These are phyloP conservation scores for Ettlia oleoabundans DNA, from an alignment of 139 green algal genomes.

Conservation along the genomic window DNA sequence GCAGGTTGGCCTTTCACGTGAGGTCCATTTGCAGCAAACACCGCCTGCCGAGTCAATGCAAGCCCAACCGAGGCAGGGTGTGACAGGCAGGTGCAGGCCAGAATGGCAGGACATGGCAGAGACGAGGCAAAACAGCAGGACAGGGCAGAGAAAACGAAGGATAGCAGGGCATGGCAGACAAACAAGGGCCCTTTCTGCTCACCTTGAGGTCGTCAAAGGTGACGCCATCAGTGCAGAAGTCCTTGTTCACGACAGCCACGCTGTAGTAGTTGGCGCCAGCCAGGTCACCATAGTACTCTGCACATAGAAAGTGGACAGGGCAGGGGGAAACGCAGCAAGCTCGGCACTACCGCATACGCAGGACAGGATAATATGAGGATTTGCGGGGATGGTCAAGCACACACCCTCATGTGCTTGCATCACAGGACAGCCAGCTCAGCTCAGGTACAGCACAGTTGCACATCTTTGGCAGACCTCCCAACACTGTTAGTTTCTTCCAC, in stretches of 20 bases:
- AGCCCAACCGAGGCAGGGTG: too few relatives aligned
- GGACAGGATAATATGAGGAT: too few relatives aligned
- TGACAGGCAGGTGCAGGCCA: too few relatives aligned
- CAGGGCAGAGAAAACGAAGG: neutral
- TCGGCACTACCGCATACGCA: neutral
- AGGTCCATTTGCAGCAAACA: too few relatives aligned
- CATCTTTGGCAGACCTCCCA: too few relatives aligned
- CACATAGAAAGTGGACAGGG: neutral
- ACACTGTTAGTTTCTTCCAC: too few relatives aligned
- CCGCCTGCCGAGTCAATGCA: too few relatives aligned
- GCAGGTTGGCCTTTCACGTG: too few relatives aligned
- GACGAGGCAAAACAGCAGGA: neutral
- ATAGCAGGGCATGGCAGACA: neutral
- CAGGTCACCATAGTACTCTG: conserved; percentile 23
- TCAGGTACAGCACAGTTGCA: too few relatives aligned
- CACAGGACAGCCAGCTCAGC: too few relatives aligned
- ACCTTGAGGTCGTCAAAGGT: neutral
- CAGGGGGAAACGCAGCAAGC: neutral
- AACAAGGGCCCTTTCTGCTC: neutral
- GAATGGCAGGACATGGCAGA: neutral
- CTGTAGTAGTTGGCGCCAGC: conserved; percentile 17
- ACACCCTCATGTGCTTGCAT: too few relatives aligned
- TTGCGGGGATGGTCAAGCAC: too few relatives aligned
- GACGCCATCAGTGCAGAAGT: conserved; percentile 2
- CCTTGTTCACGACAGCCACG: conserved; percentile 7